Percentiles rank a stretch among this genome's conserved stretches.
Conservation (phyloP, 2,329 filamentous ascomycete species). For the Sclerotinia nivalis region DNA sequence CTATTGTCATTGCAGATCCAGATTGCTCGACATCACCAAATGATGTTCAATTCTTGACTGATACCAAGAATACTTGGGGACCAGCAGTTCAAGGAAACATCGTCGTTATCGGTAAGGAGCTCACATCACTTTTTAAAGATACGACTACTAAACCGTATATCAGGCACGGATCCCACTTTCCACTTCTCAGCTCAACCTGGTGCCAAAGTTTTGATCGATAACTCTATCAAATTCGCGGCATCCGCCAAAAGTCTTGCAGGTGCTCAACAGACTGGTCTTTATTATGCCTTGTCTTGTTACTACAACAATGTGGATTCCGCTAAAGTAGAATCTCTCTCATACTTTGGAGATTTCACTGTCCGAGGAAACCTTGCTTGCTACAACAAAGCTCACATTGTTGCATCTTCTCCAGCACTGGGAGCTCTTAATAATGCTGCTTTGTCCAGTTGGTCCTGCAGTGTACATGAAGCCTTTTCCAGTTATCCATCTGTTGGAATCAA, state of each 20-base stretch:
- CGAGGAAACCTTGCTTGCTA: constrained; percentile 46
- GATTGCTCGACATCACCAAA: constrained; percentile 40
- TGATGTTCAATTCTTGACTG: constrained; percentile 44
- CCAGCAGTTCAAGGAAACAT: constrained; percentile 47
- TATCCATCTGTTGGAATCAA: constrained; percentile 43
- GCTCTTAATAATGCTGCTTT: constrained; percentile 44
- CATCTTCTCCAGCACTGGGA: constrained; percentile 41
- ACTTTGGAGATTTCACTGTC: constrained; percentile 46
- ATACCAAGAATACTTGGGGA: constrained; percentile 45
- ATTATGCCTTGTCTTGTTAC: constrained; percentile 48
- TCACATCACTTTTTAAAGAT: not conserved
- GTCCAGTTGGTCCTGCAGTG: constrained; percentile 47
- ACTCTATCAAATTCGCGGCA: constrained; percentile 44
- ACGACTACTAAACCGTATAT: not conserved
- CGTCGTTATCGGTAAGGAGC: constrained; percentile 44
- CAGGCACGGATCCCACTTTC: constrained; percentile 41
- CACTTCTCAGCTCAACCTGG: constrained; percentile 34
- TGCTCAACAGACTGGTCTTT: constrained; percentile 42
- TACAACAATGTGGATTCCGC: constrained; percentile 40
- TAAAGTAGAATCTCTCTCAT: constrained; percentile 37
- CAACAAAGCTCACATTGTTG: constrained; percentile 46
- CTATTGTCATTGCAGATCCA: constrained; percentile 47
- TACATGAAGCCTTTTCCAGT: constrained; percentile 46
- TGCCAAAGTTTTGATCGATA: constrained; percentile 44
- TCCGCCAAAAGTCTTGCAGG: constrained; percentile 32